phyloP scores from a whole-genome alignment of 768 basidiomycete species.

The Cystobasidium tubakii region DNA sequence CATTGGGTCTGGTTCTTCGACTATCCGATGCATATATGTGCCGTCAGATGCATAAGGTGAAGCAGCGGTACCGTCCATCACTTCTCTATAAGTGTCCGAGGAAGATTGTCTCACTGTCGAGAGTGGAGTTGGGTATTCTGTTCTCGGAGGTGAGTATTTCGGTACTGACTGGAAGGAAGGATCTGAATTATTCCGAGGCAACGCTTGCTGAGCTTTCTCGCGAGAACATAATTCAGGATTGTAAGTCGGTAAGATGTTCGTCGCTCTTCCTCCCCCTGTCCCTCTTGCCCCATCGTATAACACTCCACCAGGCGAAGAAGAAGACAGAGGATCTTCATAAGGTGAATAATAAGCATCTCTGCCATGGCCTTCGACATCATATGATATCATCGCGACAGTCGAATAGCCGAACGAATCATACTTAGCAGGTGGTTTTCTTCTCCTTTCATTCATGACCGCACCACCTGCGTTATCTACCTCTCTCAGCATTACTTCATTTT shows the following conservation, averaged over 20 bases:
- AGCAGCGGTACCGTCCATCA: no score
- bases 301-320: background rate
- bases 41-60: background rate
- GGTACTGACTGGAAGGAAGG: constrained; percentile 26
- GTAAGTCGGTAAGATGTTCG: background rate
- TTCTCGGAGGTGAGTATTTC: constrained; percentile 20
- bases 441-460: background rate
- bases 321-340: background rate
- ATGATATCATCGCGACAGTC: background rate
- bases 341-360: constrained; percentile 3
- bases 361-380: background rate
- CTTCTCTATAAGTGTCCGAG: no score
- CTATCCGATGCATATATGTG: background rate
- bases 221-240: background rate
- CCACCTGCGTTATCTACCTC: background rate
- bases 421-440: constrained; percentile 2
- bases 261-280: background rate
- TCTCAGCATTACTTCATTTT: background rate
- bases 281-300: background rate
- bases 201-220: background rate
- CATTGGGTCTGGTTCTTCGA: constrained; percentile 2
- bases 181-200: constrained; percentile 7
- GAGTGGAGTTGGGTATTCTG: background rate
- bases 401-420: constrained; percentile 8
- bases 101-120: no score